Base-by-base conservation (phyloP, 345 rosid species). In the Cardamine resedifolia region DNA sequence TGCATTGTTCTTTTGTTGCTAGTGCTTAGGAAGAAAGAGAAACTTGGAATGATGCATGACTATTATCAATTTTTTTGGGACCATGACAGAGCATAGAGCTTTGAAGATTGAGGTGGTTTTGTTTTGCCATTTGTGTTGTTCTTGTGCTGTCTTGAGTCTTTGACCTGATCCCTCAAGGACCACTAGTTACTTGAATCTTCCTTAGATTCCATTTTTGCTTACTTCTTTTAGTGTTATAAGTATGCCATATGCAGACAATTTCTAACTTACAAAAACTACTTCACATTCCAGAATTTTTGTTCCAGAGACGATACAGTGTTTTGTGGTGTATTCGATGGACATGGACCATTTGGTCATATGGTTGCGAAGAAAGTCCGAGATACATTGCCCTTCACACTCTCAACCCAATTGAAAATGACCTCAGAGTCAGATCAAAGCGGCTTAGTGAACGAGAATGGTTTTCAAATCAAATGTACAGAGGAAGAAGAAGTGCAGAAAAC, bases 301-400 rank as follows among this genome's bases (percentile, higher is more conserved):
- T 81, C 95, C 5, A 86, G 85, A 79, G 79, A 80, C 3, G 95
- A 88, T 43, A 83, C 93, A 9, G 72, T 85, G 48, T 91, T 91
- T 63, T 94, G 98, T 66, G 98, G 98, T 55, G 91, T 94, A 58
- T 94, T 94, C 59, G 98, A 94, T 76, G 98, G 98, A 41, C 98
- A 94, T 24, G 98, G 98, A 70, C 98, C 97, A 51, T 87, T 75
- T 45, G 98, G 98, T 83, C 98, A 94, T 82, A 83, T 87, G 92
- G 98, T 91, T 16, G 85, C 98, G 7, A 89, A 85, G 86, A 91
- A 80, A 85, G 96, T 91, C 33, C 80, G 97, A 50, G 98, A 91
- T 74, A 82, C 96, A 34, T 90, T 94, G 73, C 96, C 98, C 7
- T 71, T 75, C 52, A 78, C 81, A 7, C 78, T 94, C 63, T 80